Evolutionary conservation across 768 basidiomycete genomes (phyloP).

Genomic region (Podaxis sp.): DNA sequence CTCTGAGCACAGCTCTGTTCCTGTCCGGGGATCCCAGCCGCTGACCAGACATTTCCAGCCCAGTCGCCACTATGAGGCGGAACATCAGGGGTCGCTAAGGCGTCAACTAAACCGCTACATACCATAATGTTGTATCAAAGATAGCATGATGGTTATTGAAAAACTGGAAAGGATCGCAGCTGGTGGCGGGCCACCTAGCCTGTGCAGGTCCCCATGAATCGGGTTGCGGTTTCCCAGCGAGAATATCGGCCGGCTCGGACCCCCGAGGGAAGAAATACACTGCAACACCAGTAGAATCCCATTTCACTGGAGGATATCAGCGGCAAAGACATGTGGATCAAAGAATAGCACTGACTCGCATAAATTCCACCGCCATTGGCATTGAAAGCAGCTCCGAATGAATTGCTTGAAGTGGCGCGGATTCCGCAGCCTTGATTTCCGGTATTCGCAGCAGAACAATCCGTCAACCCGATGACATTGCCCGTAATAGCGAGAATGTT

Average conservation of each 20-base stretch:
- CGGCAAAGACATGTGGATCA: constrained; percentile 3
- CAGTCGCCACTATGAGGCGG: constrained; percentile 69
- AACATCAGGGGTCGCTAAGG: not conserved
- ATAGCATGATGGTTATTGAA: constrained; percentile 77
- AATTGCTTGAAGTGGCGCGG: constrained; percentile 53
- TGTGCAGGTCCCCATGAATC: constrained; percentile 72
- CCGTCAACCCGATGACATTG: constrained; percentile 61
- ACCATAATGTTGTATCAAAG: constrained; percentile 88
- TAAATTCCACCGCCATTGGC: constrained; percentile 84
- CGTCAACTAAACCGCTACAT: constrained; percentile 21
- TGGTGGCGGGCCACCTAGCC: constrained; percentile 74
- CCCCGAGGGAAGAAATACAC: constrained; percentile 81
- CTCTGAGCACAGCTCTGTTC: constrained; percentile 79
- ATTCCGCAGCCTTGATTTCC: constrained; percentile 83
- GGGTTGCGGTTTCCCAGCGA: constrained; percentile 69
- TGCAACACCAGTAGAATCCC: constrained; percentile 73
- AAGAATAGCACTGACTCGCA: constrained; percentile 61
- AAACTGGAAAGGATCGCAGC: constrained; percentile 75
- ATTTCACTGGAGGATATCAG: constrained; percentile 52
- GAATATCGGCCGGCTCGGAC: constrained; percentile 76
- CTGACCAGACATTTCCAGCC: constrained; percentile 79
- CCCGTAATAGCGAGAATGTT: constrained; percentile 57
- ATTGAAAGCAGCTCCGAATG: constrained; percentile 89
- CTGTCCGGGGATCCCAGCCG: constrained; percentile 78
- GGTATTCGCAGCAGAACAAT: constrained; percentile 70